These are phyloP conservation scores for Cutaneotrichosporon mucoides DNA, from an alignment of 1,284 basidiomycete species.

Conservation along the genomic window DNA sequence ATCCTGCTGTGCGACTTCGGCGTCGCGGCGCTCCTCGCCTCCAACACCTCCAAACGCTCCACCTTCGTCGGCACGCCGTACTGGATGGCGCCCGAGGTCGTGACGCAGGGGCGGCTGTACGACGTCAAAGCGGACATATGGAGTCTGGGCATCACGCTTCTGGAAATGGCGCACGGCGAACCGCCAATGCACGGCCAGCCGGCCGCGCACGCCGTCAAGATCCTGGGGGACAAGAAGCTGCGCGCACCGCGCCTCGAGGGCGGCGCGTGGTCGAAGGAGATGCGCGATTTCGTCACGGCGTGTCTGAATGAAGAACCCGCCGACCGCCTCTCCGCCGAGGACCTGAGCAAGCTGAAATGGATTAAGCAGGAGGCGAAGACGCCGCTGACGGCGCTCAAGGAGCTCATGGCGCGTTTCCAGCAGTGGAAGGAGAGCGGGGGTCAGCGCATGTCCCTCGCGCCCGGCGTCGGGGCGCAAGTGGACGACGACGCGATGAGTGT, in stretches of 20 bases:
- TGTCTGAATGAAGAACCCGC: slow-evolving; percentile 79
- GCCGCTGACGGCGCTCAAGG: slow-evolving; percentile 69
- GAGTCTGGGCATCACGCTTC: slow-evolving; percentile 91
- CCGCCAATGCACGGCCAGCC: slow-evolving; percentile 69
- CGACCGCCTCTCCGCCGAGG: slow-evolving; percentile 82
- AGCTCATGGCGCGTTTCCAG: slow-evolving; percentile 72
- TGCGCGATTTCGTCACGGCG: slow-evolving; percentile 82
- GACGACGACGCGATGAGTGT: slow-evolving; percentile 35
- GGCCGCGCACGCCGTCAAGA: slow-evolving; percentile 80
- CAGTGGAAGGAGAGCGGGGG: slow-evolving; percentile 75
- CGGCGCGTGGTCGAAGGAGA: slow-evolving; percentile 69
- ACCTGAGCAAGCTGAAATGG: slow-evolving; percentile 88
- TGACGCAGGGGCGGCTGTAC: slow-evolving; percentile 79
- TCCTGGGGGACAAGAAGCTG: slow-evolving; percentile 72
- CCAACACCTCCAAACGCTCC: slow-evolving; percentile 80
- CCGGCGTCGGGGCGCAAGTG: slow-evolving; percentile 46
- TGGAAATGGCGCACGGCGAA: slow-evolving; percentile 73
- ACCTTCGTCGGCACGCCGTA: slow-evolving; percentile 95
- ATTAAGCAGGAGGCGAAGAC: slow-evolving; percentile 73
- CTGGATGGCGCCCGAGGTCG: slow-evolving; percentile 99
- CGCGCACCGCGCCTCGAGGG: slow-evolving; percentile 68
- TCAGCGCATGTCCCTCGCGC: slow-evolving; percentile 70
- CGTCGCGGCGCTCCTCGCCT: slow-evolving; percentile 86
- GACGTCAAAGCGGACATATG: slow-evolving; percentile 97
- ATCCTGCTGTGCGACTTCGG: slow-evolving; percentile 96